Percentiles rank a stretch among this genome's conserved stretches.
These are phyloP conservation scores for Viola odorata DNA, from an alignment of 345 rosid genomes.

Conservation along the genomic window DNA sequence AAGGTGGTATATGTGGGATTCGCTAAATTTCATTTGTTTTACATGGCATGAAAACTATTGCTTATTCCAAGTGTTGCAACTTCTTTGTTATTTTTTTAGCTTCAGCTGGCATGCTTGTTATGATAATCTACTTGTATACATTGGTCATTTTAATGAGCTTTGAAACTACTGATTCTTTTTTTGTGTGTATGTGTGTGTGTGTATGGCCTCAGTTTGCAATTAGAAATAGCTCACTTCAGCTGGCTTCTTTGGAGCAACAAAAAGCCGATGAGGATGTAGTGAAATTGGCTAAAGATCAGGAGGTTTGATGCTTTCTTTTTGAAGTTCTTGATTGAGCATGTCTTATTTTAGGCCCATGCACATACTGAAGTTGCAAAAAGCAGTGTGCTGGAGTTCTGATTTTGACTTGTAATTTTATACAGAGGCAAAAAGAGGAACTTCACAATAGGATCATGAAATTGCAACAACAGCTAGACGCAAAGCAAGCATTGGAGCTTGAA, in stretches of 20 bases:
- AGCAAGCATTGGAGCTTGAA: constrained; percentile 80
- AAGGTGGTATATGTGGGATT: too few species aligned
- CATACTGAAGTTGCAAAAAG: background rate
- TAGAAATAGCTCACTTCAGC: constrained; percentile 50
- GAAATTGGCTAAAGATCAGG: constrained; percentile 84
- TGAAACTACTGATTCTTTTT: constrained; percentile 6
- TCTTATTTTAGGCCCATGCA: background rate
- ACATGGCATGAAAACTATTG: too few species aligned
- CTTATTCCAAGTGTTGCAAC: too few species aligned
- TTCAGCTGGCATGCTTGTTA: background rate
- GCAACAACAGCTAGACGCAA: constrained; percentile 73
- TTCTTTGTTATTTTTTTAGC: background rate
- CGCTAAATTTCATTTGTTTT: too few species aligned
- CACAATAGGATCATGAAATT: constrained; percentile 56
- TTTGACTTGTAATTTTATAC: constrained; percentile 19
- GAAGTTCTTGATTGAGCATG: constrained; percentile 10
- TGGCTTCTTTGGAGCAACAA: constrained; percentile 78
- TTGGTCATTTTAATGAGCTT: background rate
- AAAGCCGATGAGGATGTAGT: constrained; percentile 64
- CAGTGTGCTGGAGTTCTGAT: constrained; percentile 4
- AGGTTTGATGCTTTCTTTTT: constrained; percentile 43
- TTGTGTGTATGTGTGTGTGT: background rate
- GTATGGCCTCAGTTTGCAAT: constrained; percentile 41
- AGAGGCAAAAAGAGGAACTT: constrained; percentile 75
- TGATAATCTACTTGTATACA: background rate